phyloP scores from a whole-genome alignment of 169 alveolate species.

The Cryptosporidium viatorum region DNA sequence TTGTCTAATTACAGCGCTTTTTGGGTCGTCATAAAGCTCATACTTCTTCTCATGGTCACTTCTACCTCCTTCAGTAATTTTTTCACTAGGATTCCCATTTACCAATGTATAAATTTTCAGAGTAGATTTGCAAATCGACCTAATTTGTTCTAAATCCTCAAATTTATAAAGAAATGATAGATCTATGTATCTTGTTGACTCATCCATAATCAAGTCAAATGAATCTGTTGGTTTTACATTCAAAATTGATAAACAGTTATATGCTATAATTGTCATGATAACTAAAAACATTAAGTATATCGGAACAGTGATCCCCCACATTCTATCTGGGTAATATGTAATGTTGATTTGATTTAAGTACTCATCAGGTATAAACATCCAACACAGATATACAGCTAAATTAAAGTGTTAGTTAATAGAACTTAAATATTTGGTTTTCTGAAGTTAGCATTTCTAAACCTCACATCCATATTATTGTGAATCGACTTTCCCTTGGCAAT shows the following conservation, averaged over 20 bases:
- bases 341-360: conserved; percentile 29
- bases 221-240: conserved; percentile 49
- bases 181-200: conserved; percentile 46
- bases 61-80: conserved; percentile 34
- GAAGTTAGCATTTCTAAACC: not conserved
- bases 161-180: conserved; percentile 29
- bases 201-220: conserved; percentile 57
- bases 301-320: conserved; percentile 73
- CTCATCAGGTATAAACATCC: conserved; percentile 74
- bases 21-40: conserved; percentile 11
- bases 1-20: conserved; percentile 5
- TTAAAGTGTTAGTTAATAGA: not conserved
- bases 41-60: conserved; percentile 19
- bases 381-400: conserved; percentile 26
- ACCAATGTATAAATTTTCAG: conserved; percentile 20
- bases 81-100: conserved; percentile 21
- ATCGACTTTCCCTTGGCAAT: not conserved
- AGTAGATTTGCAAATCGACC: conserved; percentile 32
- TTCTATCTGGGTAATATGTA: conserved; percentile 71
- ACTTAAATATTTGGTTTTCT: not conserved
- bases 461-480: not conserved
- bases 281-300: conserved; percentile 32
- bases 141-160: conserved; percentile 22
- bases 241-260: conserved; percentile 29
- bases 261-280: conserved; percentile 21